Evolutionary conservation across 2,329 filamentous ascomycete genomes (phyloP).

Genomic region (Mycosphaerella sp.): DNA sequence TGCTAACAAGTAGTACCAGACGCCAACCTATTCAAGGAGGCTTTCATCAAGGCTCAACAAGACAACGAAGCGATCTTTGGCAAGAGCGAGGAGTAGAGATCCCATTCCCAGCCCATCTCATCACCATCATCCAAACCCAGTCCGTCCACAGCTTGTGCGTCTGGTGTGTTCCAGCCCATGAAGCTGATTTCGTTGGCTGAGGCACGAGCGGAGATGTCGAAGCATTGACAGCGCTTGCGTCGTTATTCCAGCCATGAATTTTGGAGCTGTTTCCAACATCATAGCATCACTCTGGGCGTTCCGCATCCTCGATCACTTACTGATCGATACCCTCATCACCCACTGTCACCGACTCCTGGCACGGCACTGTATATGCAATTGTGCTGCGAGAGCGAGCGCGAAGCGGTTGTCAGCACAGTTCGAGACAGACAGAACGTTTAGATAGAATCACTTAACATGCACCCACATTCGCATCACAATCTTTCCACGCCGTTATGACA

Average conservation of each 20-base stretch:
- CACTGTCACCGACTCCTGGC: conserved; percentile 17
- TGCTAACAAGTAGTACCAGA: conserved; percentile 48
- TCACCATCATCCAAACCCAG: background rate
- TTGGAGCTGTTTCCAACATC: conserved; percentile 2
- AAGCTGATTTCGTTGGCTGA: background rate
- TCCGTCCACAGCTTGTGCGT: background rate
- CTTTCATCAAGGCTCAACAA: conserved; percentile 93
- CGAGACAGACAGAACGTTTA: conserved; percentile 15
- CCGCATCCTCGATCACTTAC: conserved; percentile 17
- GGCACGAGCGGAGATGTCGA: background rate
- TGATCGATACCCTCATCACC: conserved; percentile 15
- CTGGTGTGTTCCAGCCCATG: background rate
- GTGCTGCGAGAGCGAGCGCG: conserved; percentile 7
- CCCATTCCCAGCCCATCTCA: background rate
- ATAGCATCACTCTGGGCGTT: conserved; percentile 25
- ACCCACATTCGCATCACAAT: conserved; percentile 1
- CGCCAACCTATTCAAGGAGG: conserved; percentile 95
- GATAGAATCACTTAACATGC: conserved; percentile 18
- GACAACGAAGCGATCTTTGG: conserved; percentile 85
- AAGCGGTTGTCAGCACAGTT: conserved; percentile 11
- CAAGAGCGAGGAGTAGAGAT: conserved; percentile 23
- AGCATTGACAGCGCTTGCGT: background rate
- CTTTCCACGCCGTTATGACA: no score
- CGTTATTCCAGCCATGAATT: background rate
- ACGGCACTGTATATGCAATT: conserved; percentile 17